These are phyloP conservation scores for Triticum timopheevii DNA, from an alignment of 176 grass and related monocot species.

Conservation along the genomic window DNA sequence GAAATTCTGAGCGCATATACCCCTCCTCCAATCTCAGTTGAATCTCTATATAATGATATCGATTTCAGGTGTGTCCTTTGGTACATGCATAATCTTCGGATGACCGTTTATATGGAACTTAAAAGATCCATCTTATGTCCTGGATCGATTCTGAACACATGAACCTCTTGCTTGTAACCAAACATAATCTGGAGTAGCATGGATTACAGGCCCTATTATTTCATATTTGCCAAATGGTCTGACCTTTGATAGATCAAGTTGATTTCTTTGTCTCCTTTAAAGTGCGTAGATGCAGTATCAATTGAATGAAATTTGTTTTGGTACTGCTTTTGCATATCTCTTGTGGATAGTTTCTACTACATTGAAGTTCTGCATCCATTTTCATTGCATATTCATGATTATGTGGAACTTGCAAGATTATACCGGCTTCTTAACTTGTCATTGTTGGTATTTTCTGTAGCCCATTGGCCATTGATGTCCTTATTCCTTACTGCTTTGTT, in stretches of 20 bases:
- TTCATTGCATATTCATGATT: too few species aligned
- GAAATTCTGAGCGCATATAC: slow-evolving; percentile 96
- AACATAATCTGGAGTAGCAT: slow-evolving; percentile 26
- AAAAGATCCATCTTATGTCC: too few species aligned
- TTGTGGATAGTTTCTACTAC: too few species aligned
- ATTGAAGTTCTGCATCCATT: too few species aligned
- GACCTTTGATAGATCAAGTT: too few species aligned
- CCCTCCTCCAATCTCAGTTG: slow-evolving; percentile 84
- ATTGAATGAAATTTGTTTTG: too few species aligned
- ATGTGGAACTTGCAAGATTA: too few species aligned
- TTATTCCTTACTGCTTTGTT: neutral
- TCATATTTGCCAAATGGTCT: neutral
- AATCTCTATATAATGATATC: slow-evolving; percentile 85
- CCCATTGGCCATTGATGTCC: neutral
- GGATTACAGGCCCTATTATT: neutral
- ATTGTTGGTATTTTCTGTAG: too few species aligned
- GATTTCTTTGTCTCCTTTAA: too few species aligned
- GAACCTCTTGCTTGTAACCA: neutral
- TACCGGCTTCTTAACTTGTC: neutral
- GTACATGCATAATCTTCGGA: neutral
- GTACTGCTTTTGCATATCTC: too few species aligned
- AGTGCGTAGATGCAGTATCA: too few species aligned
- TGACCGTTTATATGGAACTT: too few species aligned
- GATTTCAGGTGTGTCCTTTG: slow-evolving; percentile 77
- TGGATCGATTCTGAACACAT: neutral